These are phyloP conservation scores for Fusarium napiforme DNA, from an alignment of 2,329 filamentous ascomycete genomes.

Conservation along the genomic window DNA sequence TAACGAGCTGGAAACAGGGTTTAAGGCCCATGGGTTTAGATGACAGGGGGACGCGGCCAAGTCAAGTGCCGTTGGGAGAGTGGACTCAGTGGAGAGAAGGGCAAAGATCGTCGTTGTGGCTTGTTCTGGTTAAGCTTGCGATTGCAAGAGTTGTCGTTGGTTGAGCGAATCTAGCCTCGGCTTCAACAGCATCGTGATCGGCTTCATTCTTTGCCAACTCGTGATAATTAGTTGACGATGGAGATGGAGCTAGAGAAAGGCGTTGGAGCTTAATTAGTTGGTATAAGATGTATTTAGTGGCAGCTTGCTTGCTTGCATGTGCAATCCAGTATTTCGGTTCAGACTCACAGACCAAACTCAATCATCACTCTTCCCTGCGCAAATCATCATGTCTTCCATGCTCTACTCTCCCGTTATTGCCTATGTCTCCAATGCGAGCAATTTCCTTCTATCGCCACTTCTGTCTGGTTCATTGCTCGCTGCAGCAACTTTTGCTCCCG, in stretches of 20 bases:
- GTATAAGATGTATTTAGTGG: constrained; percentile 1
- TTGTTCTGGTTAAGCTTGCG: constrained; percentile 30
- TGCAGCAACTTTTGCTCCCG: constrained; percentile 25
- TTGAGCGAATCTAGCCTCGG: constrained; percentile 7
- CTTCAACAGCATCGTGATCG: constrained; percentile 3
- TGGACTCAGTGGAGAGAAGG: neutral
- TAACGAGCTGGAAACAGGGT: neutral
- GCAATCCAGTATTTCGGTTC: neutral
- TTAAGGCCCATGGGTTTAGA: neutral
- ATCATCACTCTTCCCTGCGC: neutral
- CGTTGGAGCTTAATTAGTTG: neutral
- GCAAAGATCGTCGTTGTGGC: constrained; percentile 9
- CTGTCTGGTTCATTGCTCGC: constrained; percentile 34
- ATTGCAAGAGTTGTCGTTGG: neutral
- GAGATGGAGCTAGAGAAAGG: neutral
- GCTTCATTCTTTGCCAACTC: neutral
- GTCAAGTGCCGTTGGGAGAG: constrained; percentile 1
- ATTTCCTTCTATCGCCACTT: constrained; percentile 30
- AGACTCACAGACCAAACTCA: neutral
- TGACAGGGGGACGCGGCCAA: constrained; percentile 3
- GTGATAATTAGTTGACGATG: neutral
- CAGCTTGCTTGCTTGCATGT: neutral
- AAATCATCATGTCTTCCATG: constrained; percentile 32
- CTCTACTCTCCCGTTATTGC: constrained; percentile 37
- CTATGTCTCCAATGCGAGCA: neutral